These are phyloP conservation scores for Elaeagnus macrophylla DNA, from an alignment of 306 rosid species.

Conservation along the genomic window DNA sequence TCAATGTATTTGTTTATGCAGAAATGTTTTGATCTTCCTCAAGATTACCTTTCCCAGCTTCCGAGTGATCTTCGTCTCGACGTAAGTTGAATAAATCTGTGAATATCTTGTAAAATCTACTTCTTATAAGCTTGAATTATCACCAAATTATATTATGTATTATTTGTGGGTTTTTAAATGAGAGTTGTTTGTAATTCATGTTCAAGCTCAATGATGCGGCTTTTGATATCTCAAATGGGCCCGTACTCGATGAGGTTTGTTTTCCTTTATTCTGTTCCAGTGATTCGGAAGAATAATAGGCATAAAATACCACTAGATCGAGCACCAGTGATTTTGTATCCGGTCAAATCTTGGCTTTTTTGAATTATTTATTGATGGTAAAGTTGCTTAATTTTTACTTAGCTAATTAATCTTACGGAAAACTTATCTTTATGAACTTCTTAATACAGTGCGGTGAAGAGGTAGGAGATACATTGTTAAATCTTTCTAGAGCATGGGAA, in stretches of 20 bases:
- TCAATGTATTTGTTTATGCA: slow-evolving; percentile 17
- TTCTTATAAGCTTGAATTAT: neutral
- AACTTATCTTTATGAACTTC: too few relatives aligned
- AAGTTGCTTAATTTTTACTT: too few relatives aligned
- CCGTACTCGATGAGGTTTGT: slow-evolving; percentile 65
- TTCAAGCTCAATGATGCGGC: slow-evolving; percentile 88
- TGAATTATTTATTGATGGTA: too few relatives aligned
- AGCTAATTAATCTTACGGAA: too few relatives aligned
- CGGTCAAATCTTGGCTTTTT: too few relatives aligned
- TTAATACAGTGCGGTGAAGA: slow-evolving; percentile 69
- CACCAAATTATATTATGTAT: too few relatives aligned
- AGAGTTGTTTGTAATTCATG: slow-evolving; percentile 16
- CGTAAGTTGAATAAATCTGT: slow-evolving; percentile 40
- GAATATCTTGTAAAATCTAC: neutral
- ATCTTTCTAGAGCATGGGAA: slow-evolving; percentile 88
- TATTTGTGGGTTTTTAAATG: neutral
- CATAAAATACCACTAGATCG: too few relatives aligned
- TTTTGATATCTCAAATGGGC: slow-evolving; percentile 83
- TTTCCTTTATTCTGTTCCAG: neutral
- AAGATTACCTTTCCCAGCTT: slow-evolving; percentile 63
- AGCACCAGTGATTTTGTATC: too few relatives aligned
- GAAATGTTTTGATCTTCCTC: slow-evolving; percentile 77
- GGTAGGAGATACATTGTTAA: slow-evolving; percentile 69
- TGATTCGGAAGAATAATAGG: neutral
- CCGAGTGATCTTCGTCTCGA: slow-evolving; percentile 86